Percentiles rank a stretch among this genome's conserved stretches.
Conservation (phyloP, 805 yeast genomes). For the Kregervanrija delftensis region DNA sequence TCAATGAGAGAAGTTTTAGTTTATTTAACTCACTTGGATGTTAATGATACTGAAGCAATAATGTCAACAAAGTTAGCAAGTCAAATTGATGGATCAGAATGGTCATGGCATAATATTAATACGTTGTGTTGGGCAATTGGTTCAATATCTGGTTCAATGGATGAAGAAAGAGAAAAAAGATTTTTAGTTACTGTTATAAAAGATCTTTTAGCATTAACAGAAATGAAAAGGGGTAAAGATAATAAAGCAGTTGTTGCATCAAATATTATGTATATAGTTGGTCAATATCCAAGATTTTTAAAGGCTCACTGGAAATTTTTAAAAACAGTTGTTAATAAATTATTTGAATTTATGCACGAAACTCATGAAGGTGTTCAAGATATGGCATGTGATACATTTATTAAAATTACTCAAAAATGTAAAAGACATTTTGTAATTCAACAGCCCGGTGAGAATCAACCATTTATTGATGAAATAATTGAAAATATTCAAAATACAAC, state of each 20-base stretch:
- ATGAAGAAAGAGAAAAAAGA: conserved; percentile 93
- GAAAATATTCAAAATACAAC: conserved; percentile 78
- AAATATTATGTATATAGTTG: conserved; percentile 99
- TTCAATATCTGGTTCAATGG: conserved; percentile 97
- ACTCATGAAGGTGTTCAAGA: conserved; percentile 99
- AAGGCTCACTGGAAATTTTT: conserved; percentile 98
- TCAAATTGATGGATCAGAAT: conserved; percentile 93
- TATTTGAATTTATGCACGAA: conserved; percentile 98
- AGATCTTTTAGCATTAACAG: conserved; percentile 85
- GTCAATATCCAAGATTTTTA: conserved; percentile 95
- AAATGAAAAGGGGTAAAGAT: conserved; percentile 94
- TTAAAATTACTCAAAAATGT: conserved; percentile 91
- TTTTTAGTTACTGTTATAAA: conserved; percentile 90
- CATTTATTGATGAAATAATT: conserved; percentile 87
- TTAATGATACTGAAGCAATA: conserved; percentile 85
- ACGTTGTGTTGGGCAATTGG: conserved; percentile 99
- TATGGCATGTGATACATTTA: conserved; percentile 99
- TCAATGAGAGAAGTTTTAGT: conserved; percentile 94
- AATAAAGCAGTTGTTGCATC: conserved; percentile 99
- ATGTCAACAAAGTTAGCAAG: conserved; percentile 87
- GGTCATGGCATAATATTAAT: conserved; percentile 99
- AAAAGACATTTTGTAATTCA: conserved; percentile 88
- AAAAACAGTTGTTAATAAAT: conserved; percentile 90
- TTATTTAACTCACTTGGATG: conserved; percentile 91
- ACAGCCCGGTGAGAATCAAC: conserved; percentile 80